Base-by-base conservation (phyloP, 805 yeast species). In the Candida ulmi region DNA sequence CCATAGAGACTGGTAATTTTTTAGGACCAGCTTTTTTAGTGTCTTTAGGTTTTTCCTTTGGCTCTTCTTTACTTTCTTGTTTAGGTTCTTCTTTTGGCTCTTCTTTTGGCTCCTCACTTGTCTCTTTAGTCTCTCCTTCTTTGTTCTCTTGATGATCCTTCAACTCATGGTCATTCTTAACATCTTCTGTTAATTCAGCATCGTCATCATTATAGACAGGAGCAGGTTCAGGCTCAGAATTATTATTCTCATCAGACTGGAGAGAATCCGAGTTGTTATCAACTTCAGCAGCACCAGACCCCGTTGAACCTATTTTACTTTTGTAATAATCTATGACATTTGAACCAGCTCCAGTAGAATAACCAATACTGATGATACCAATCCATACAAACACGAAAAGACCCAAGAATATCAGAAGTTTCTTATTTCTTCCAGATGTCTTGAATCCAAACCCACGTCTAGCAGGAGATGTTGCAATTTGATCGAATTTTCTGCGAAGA, bases 251-350 rank as follows among this genome's bases (percentile, higher is more conserved):
- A 7, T 33, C 36, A 11, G 39, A 42, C 2, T 44, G 40, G 8
- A 9, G 17, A 16, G 24, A 13, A 15, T 26, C 35, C 16, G 33
- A 38, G 11, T 15, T 15, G n/a, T 45, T 40, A 9, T 39, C 49
- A 2, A 43, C 41, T 15, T 39, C 43, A 5, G 43, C 29, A 16
- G 23, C 41, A 3, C 18, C 35, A n/a, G 23, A 31, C 11, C 42
- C 45, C 3, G 44, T 33, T 2, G 28, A 15, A 0, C 54, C 55
- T 1, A 37, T 17, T 24, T 39, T 42, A 30, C 30, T 42, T 42
- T 51, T 48, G 42, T 53, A 53, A 30, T 53, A 53, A 21, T 53
- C 53, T 3, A 47, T 16, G 1, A 52, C 42, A 11, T 42, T 39
- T 15, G 42, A 41, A 2, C 46, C 46, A n/a, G 40, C 38, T 1